These are phyloP conservation scores for Paraurostyla sp. DNA, from an alignment of 73 alveolate genomes.

Conservation along the genomic window DNA sequence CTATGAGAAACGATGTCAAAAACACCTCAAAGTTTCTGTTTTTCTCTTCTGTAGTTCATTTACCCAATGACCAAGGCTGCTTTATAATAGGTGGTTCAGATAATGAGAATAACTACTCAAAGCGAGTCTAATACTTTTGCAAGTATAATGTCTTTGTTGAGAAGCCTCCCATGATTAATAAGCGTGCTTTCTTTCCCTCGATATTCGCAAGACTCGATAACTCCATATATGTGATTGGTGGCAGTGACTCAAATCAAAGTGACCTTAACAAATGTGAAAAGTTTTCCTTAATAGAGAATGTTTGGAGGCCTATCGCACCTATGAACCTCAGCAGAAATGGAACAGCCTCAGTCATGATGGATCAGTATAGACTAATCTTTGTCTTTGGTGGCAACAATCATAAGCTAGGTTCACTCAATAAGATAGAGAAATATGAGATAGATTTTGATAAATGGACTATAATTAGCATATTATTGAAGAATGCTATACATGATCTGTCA, in stretches of 20 bases:
- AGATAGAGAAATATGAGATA: slow-evolving; percentile 74
- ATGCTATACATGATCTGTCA: slow-evolving; percentile 70
- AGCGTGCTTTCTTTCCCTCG: slow-evolving; percentile 70
- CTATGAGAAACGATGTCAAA: neutral
- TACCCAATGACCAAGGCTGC: slow-evolving; percentile 58
- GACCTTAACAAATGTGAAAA: slow-evolving; percentile 68
- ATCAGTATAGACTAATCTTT: slow-evolving; percentile 37
- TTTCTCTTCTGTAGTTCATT: slow-evolving; percentile 73
- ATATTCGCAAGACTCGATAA: slow-evolving; percentile 58
- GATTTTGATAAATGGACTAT: slow-evolving; percentile 78
- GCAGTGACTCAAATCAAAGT: slow-evolving; percentile 42
- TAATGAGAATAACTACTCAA: slow-evolving; percentile 73
- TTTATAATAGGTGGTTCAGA: slow-evolving; percentile 78
- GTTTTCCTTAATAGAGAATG: slow-evolving; percentile 55
- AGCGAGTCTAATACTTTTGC: slow-evolving; percentile 55
- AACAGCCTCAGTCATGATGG: slow-evolving; percentile 32
- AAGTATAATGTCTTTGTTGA: slow-evolving; percentile 56
- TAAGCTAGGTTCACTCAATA: slow-evolving; percentile 57
- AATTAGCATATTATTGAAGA: slow-evolving; percentile 37
- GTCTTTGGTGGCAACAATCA: slow-evolving; percentile 76
- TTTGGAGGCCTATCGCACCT: slow-evolving; percentile 73
- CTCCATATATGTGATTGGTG: slow-evolving; percentile 73
- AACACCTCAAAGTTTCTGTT: slow-evolving; percentile 55
- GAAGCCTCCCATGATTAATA: slow-evolving; percentile 76
- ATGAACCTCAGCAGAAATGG: slow-evolving; percentile 71